These are phyloP conservation scores for Pilobolus umbonatus DNA, from an alignment of 192 early-diverging fungal genomes.

Conservation along the genomic window DNA sequence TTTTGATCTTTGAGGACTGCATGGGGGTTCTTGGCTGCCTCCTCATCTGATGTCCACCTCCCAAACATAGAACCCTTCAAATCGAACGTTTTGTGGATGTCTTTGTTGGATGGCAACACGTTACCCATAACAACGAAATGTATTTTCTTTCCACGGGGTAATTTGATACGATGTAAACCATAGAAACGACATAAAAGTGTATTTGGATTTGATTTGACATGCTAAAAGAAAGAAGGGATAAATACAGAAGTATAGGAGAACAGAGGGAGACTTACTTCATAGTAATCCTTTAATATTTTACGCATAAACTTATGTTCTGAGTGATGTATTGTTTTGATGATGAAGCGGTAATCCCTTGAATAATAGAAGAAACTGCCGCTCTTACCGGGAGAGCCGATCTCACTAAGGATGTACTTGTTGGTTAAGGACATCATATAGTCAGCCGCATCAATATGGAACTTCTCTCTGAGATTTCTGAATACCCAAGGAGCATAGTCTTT, in stretches of 20 bases:
- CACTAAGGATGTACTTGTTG: conserved; percentile 97
- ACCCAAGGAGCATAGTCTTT: conserved; percentile 99
- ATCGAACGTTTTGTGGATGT: conserved; percentile 96
- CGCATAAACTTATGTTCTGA: conserved; percentile 94
- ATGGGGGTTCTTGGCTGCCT: conserved; percentile 71
- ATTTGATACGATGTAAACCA: conserved; percentile 93
- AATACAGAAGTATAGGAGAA: background rate
- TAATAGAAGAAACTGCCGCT: conserved; percentile 98
- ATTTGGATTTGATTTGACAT: conserved; percentile 83
- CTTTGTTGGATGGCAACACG: conserved; percentile 95
- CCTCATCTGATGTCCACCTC: conserved; percentile 74
- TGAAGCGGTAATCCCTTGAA: conserved; percentile 96
- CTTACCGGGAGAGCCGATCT: conserved; percentile 94
- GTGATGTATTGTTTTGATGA: conserved; percentile 98
- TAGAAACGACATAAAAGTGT: conserved; percentile 92
- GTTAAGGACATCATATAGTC: conserved; percentile 96
- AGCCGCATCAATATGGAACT: conserved; percentile 84
- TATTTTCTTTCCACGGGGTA: conserved; percentile 87
- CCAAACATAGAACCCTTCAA: conserved; percentile 95
- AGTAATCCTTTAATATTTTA: conserved; percentile 84
- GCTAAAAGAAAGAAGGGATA: conserved; percentile 40
- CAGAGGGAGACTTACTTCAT: conserved; percentile 40
- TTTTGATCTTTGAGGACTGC: conserved; percentile 97
- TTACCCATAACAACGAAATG: conserved; percentile 99
- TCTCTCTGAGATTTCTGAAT: conserved; percentile 88